These are phyloP conservation scores for Daldinia sp. DNA, from an alignment of 2,329 filamentous ascomycete genomes.

Conservation along the genomic window DNA sequence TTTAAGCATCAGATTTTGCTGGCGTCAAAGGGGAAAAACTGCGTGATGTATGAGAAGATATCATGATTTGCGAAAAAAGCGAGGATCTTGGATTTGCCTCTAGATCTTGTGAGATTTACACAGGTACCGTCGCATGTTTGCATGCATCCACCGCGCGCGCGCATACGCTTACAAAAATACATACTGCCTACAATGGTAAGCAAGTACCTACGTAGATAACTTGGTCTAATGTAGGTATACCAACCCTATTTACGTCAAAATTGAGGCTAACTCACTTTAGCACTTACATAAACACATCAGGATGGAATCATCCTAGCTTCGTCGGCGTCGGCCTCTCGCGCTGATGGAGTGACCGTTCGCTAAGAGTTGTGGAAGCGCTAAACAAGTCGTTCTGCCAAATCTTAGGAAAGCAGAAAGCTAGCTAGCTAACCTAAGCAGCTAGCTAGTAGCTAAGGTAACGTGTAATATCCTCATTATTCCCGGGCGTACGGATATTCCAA, in stretches of 20 bases:
- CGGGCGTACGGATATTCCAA: constrained; percentile 28
- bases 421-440: neutral
- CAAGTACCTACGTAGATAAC: neutral
- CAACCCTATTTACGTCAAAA: no score
- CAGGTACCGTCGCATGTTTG: constrained; percentile 2
- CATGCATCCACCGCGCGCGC: neutral
- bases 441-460: neutral
- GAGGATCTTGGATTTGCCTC: constrained; percentile 31
- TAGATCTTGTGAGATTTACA: constrained; percentile 24
- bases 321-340: constrained; percentile 39
- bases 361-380: neutral
- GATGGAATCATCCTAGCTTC: neutral
- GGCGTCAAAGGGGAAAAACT: neutral
- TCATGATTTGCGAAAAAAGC: constrained; percentile 17
- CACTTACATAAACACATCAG: neutral
- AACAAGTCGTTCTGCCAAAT: constrained; percentile 1
- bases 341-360: constrained; percentile 3
- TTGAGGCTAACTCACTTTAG: no score
- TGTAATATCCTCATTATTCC: constrained; percentile 28
- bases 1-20: constrained; percentile 9
- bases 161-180: neutral
- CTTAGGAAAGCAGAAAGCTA: neutral
- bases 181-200: neutral
- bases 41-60: constrained; percentile 14
- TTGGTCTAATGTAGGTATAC: neutral